Conservation (phyloP, 1,284 basidiomycete genomes). For the Austroboletus niveus region DNA sequence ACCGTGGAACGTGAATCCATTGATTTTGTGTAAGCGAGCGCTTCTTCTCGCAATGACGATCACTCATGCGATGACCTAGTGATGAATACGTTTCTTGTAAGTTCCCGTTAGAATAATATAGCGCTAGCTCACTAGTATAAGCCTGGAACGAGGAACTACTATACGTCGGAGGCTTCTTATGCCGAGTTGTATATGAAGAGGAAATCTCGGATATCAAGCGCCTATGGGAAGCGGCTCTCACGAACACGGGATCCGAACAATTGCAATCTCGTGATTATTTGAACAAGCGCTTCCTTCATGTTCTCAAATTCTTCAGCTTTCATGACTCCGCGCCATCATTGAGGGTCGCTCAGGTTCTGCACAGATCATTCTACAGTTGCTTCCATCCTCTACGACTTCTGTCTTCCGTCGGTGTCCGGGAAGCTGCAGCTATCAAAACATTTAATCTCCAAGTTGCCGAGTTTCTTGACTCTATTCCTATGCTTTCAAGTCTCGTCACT, state of each 20-base stretch:
- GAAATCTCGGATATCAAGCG: constrained; percentile 64
- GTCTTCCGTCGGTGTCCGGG: constrained; percentile 74
- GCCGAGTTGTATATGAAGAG: constrained; percentile 81
- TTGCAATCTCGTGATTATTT: constrained; percentile 45
- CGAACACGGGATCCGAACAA: constrained; percentile 7
- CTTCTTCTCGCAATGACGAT: not conserved
- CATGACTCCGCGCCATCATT: constrained; percentile 80
- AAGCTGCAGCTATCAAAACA: constrained; percentile 69
- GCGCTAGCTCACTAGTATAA: not conserved
- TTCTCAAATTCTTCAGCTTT: constrained; percentile 86
- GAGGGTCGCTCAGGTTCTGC: constrained; percentile 72
- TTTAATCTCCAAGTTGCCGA: constrained; percentile 68
- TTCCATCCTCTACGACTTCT: constrained; percentile 65
- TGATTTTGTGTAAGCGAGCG: constrained; percentile 54
- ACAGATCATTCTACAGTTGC: constrained; percentile 78
- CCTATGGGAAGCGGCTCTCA: constrained; percentile 42
- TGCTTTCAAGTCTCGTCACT: constrained; percentile 64
- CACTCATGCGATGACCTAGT: not conserved
- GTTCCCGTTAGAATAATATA: not conserved
- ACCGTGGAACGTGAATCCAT: constrained; percentile 97
- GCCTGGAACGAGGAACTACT: constrained; percentile 88
- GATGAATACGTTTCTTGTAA: not conserved
- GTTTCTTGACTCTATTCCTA: constrained; percentile 80
- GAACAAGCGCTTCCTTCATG: constrained; percentile 67
- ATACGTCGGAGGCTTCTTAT: constrained; percentile 77